Percentiles rank a stretch among this genome's conserved stretches.
Evolutionary conservation across 2,329 filamentous ascomycete species (phyloP).

Genomic region (Ceratocystis eucalypticola): DNA sequence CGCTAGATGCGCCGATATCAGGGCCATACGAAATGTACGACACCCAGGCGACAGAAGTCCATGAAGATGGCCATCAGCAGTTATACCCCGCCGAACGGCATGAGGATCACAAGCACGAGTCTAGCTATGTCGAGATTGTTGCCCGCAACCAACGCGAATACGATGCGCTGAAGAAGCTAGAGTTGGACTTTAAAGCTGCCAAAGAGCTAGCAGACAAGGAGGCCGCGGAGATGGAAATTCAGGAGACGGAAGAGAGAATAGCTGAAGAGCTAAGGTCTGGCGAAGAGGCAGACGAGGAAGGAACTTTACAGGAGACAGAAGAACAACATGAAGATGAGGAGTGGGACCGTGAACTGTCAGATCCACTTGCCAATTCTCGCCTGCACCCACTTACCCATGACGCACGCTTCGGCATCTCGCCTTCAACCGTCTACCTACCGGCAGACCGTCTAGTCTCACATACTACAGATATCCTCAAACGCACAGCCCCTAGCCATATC

Average conservation of each 20-base stretch:
- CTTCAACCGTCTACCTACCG: constrained; percentile 64
- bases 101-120: constrained; percentile 4
- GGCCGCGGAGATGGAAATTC: constrained; percentile 26
- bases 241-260: constrained; percentile 24
- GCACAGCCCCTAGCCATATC: constrained; percentile 62
- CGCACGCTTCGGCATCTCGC: constrained; percentile 61
- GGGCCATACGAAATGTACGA: constrained; percentile 6
- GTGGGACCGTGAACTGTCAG: constrained; percentile 22
- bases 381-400: constrained; percentile 61
- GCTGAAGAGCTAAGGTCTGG: constrained; percentile 15
- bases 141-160: constrained; percentile 44
- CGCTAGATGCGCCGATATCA: constrained; percentile 19
- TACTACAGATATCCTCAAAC: constrained; percentile 52
- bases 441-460: constrained; percentile 55
- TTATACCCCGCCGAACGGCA: constrained; percentile 13
- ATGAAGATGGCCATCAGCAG: constrained; percentile 9
- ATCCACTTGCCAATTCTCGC: constrained; percentile 30
- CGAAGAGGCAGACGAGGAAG: constrained; percentile 26
- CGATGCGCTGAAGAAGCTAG: constrained; percentile 40
- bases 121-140: constrained; percentile 32
- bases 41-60: constrained; percentile 12
- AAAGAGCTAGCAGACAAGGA: constrained; percentile 25
- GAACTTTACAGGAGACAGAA: constrained; percentile 28
- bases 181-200: constrained; percentile 42
- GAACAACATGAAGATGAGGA: constrained; percentile 27